phyloP scores from a whole-genome alignment of 129 eudicot genomes.

The Cynara cardunculus region DNA sequence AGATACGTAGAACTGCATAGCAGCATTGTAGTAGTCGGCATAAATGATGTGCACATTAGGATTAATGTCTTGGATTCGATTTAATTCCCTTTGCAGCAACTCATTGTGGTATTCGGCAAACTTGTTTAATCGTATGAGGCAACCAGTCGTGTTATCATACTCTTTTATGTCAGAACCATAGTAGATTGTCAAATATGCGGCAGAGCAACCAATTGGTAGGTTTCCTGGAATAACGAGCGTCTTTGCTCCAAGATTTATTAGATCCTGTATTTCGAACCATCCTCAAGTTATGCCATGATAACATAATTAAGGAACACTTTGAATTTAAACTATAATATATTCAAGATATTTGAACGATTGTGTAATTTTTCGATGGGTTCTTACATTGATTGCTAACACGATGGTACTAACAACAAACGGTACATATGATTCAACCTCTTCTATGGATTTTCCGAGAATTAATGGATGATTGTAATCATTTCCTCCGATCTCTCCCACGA shows the following conservation, averaged over 20 bases:
- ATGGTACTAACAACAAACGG: not conserved
- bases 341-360: not conserved
- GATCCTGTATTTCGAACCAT: not conserved
- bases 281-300: too few species aligned
- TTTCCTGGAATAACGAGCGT: not conserved
- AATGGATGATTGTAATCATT: slow-evolving; percentile 24
- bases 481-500: slow-evolving; percentile 32
- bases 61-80: not conserved
- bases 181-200: not conserved
- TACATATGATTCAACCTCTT: not conserved
- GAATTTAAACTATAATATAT: too few species aligned
- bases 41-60: not conserved
- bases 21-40: not conserved
- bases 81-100: not conserved
- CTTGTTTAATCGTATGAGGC: not conserved
- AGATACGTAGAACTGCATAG: not conserved
- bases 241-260: not conserved
- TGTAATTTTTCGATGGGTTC: not conserved
- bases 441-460: not conserved
- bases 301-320: too few species aligned
- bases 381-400: not conserved
- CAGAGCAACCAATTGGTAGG: slow-evolving; percentile 3
- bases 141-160: not conserved
- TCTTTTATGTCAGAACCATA: not conserved
- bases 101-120: not conserved